Evolutionary conservation across 768 basidiomycete genomes (phyloP), one percentile per base, ranked within the genome.

Genomic region (Lactarius evosmus): DNA sequence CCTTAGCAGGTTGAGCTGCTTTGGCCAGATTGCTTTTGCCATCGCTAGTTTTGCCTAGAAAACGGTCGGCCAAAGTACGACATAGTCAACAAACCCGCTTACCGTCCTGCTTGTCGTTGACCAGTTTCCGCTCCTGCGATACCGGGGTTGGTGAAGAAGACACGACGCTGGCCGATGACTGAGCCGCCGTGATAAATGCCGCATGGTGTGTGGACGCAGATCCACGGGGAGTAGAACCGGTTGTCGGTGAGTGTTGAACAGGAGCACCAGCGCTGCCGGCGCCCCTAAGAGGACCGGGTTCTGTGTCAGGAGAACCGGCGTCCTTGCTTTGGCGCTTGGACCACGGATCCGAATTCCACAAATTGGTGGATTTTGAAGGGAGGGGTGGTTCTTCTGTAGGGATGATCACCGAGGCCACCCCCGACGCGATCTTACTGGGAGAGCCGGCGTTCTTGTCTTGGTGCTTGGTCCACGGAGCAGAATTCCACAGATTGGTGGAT

Each of bases 51-150:
- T 27, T 44, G 22, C n/a, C 63, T 61, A 29, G 9, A 36, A 32
- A 9, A 33, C 17, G 14, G 32, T 60, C 14, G 16, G 49, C 16
- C 34, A 52, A 61, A 27, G 14, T 55, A 36, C 16, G 16, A 11
- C 36, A 22, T 19, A n/a, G 29, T 40, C n/a, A 36, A 55, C n/a
- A 4, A 40, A 34, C 17, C 22, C 19, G 55, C 58, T 0, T 41
- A 56, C 63, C 63, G n/a, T 59, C 41, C 34, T 53, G 57, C 25
- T 59, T 54, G 29, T n/a, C 62, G 16, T 64, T 27, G 44, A n/a
- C 33, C 33, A 3, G n/a, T 11, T n/a, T 44, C 16, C 8, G 7
- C 9, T 52, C 38, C n/a, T 29, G 54, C 17, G 51, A 34, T 1
- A 56, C 59, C 40, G 56, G 59, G 22, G 49, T 36, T 30, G 38